Evolutionary conservation across 2,329 filamentous ascomycete genomes (phyloP).

Genomic region (Triangularia setosa): DNA sequence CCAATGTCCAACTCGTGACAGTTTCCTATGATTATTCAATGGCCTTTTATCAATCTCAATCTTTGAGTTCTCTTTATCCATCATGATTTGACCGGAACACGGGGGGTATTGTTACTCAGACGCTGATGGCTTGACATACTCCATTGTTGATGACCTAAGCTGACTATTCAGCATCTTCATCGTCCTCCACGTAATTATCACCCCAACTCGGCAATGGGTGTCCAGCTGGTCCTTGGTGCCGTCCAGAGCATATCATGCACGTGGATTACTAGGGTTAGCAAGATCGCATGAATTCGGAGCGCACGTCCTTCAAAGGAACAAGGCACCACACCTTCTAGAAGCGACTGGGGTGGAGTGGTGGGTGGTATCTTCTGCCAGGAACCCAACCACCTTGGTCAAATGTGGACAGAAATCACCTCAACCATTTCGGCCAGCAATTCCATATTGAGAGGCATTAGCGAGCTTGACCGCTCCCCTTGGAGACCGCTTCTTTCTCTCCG

Average conservation of each 20-base stretch:
- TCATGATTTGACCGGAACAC: background rate
- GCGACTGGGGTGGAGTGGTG: background rate
- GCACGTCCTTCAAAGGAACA: background rate
- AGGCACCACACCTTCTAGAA: background rate
- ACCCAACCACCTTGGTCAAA: background rate
- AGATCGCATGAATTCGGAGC: background rate
- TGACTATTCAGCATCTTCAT: background rate
- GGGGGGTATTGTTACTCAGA: too few relatives aligned
- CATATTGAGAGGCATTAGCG: conserved; percentile 7
- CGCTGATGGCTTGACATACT: too few relatives aligned
- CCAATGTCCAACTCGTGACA: too few relatives aligned
- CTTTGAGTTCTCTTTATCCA: background rate
- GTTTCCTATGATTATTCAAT: too few relatives aligned
- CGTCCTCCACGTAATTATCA: background rate
- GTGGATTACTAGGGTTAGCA: background rate
- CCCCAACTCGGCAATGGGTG: background rate
- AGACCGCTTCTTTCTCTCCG: background rate
- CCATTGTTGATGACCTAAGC: background rate
- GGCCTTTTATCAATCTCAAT: background rate
- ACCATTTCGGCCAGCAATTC: conserved; percentile 3
- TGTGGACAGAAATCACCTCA: background rate
- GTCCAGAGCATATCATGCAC: background rate
- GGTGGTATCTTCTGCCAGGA: background rate
- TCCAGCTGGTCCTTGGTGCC: background rate
- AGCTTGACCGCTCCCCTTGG: background rate